A percentile compares a stretch with the other conserved stretches of the same genome.
Conservation (phyloP, 768 basidiomycete genomes). For the Mycena galopus region DNA sequence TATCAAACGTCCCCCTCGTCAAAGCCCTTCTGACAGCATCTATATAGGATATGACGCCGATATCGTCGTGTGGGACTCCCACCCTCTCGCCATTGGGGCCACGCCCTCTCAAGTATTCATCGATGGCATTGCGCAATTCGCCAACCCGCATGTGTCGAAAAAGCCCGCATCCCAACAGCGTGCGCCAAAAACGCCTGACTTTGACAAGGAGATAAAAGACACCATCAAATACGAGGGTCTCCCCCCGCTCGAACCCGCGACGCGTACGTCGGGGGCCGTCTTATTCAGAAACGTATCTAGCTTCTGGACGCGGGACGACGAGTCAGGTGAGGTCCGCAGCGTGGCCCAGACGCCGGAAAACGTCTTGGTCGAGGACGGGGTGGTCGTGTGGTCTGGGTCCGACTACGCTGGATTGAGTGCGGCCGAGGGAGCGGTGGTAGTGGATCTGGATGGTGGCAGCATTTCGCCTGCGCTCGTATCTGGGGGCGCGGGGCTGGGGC, state of each 20-base stretch:
- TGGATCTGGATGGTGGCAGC: slow-evolving; percentile 39
- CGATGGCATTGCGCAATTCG: slow-evolving; percentile 83
- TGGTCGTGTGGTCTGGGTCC: slow-evolving; percentile 64
- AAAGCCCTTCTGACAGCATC: neutral
- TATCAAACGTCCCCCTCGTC: slow-evolving; percentile 30
- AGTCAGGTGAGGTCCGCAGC: neutral
- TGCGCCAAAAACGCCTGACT: slow-evolving; percentile 69
- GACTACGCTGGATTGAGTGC: slow-evolving; percentile 39
- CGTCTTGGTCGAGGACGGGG: slow-evolving; percentile 56
- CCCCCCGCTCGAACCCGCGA: slow-evolving; percentile 67
- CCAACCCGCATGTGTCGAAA: slow-evolving; percentile 54
- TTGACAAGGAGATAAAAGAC: slow-evolving; percentile 66
- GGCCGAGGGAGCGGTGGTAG: slow-evolving; percentile 34
- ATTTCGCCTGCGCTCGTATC: slow-evolving; percentile 68
- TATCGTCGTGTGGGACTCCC: slow-evolving; percentile 81
- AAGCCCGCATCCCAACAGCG: slow-evolving; percentile 71
- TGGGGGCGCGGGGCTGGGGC: slow-evolving; percentile 72
- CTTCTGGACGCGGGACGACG: slow-evolving; percentile 20
- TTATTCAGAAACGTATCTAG: slow-evolving; percentile 73
- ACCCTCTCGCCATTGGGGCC: slow-evolving; percentile 83
- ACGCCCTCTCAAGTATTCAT: slow-evolving; percentile 87
- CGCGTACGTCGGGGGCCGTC: slow-evolving; percentile 53
- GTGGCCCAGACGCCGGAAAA: slow-evolving; percentile 39
- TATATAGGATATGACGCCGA: slow-evolving; percentile 78
- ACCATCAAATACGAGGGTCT: slow-evolving; percentile 73